These are phyloP conservation scores for Aspergillus latus DNA, from an alignment of 2,329 filamentous ascomycete genomes.

Conservation along the genomic window DNA sequence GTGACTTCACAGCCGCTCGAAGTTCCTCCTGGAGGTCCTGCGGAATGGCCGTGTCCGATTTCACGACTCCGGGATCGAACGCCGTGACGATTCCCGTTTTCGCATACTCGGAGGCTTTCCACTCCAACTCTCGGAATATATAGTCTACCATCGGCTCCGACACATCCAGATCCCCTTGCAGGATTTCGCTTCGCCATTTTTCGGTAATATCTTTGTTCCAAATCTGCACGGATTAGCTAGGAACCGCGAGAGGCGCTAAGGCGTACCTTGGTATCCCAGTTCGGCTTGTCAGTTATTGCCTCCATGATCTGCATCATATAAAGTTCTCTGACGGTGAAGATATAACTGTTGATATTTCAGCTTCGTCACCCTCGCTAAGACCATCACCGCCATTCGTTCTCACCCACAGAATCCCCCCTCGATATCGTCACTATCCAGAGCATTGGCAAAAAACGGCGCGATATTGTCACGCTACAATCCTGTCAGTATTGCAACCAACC, in stretches of 20 bases:
- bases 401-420: background rate
- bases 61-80: conserved; percentile 51
- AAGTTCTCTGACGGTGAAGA: conserved; percentile 2
- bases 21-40: conserved; percentile 45
- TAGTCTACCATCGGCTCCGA: background rate
- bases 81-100: background rate
- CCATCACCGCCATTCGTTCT: background rate
- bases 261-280: conserved; percentile 5
- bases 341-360: background rate
- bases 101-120: background rate
- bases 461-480: background rate
- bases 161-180: background rate
- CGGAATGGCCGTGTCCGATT: conserved; percentile 54
- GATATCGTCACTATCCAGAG: background rate
- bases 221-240: background rate
- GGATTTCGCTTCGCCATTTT: background rate
- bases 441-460: background rate
- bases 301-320: conserved; percentile 5
- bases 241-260: background rate
- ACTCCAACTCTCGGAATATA: background rate
- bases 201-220: conserved; percentile 2
- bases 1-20: conserved; percentile 44
- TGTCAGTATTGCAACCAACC: too few relatives aligned
- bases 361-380: background rate
- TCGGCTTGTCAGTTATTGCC: conserved; percentile 2